A percentile compares a stretch with the other conserved stretches of the same genome.
Conservation (phyloP, 2,329 filamentous ascomycete species). For the Beauveria sp. region DNA sequence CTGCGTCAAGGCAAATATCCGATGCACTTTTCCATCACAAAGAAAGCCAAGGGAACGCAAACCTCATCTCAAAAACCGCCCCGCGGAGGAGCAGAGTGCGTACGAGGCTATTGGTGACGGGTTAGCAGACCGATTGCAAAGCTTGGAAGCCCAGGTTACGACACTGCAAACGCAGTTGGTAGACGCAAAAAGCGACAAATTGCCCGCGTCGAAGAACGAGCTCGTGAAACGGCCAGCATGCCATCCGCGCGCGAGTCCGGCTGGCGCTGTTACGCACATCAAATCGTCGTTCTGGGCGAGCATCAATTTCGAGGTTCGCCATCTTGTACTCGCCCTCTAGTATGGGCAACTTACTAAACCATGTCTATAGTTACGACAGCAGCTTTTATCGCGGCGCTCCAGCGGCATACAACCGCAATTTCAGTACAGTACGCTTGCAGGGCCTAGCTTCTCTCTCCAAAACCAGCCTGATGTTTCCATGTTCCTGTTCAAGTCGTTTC, state of each 20-base stretch:
- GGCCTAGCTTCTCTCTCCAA: neutral
- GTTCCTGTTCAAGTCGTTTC: slow-evolving; percentile 5
- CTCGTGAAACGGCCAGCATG: neutral
- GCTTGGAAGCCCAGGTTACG: neutral
- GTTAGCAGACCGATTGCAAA: neutral
- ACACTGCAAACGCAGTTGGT: neutral
- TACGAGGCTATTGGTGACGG: neutral
- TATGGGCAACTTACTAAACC: neutral
- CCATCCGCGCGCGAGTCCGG: neutral
- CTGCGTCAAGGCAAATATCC: slow-evolving; percentile 6
- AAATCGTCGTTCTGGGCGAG: slow-evolving; percentile 7
- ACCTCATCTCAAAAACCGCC: neutral
- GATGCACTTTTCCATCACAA: neutral
- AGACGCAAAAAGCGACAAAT: neutral
- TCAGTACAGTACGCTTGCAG: neutral
- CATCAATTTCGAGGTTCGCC: slow-evolving; percentile 8
- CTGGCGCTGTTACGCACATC: neutral
- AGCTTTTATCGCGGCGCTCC: neutral
- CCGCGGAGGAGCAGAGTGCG: neutral
- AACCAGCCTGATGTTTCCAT: neutral
- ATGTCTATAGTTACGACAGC: neutral
- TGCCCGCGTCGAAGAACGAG: neutral
- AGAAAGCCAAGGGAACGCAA: slow-evolving; percentile 4
- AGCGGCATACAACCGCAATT: neutral
- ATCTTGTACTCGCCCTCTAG: neutral